Evolutionary conservation across 208 protist genomes (phyloP), one percentile per base, ranked within the genome.

Genomic region (Leishmania braziliensis): DNA sequence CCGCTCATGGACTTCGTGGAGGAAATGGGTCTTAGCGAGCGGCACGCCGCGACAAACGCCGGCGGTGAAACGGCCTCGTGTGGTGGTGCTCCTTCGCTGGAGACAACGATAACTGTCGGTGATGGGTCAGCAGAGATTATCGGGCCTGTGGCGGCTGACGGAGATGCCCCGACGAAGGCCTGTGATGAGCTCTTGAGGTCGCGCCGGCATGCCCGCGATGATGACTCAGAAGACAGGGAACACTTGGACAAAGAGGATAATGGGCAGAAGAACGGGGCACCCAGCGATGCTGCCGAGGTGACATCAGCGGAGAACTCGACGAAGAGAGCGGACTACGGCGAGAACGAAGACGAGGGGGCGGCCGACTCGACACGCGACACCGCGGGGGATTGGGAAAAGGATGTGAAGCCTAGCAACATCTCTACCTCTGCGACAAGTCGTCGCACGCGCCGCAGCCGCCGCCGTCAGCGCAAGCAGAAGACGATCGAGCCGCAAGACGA

Each of bases 1-100:
- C 88, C 90, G 60, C 85, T 97, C 70, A 84, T 96, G 70, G 90
- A 93, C 70, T 89, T 89, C 63, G 85, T 95, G 48, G 92, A 95
- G 23, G 91, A 95, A 65, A 80, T 95, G 75, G 85, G 90, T 26
- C 72, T 82, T 6, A 60, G 73, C 73, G 74, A 88, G 77, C 71
- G 79, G 60, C 43, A 77, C 62, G 5, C 60, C 68, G 50, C 66
- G 53, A 29, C 33, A 18, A 79, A 46, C 66, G 72, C 36, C 16
- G 70, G 69, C 62, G 78, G 68, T 48, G 83, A 82, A 16, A 79
- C 58, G 23, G 81, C 72, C 26, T 63, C 77, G 29, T 56, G 10
- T 39, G 60, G 46, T 26, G 65, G 75, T n/a, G 54, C 23, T 8
- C 62, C 46, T 5, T 66, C 71, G 10, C 36, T 63, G 50, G 71